These are phyloP conservation scores for Diphasiastrum complanatum DNA, from an alignment of 83 land plant species.

Conservation along the genomic window DNA sequence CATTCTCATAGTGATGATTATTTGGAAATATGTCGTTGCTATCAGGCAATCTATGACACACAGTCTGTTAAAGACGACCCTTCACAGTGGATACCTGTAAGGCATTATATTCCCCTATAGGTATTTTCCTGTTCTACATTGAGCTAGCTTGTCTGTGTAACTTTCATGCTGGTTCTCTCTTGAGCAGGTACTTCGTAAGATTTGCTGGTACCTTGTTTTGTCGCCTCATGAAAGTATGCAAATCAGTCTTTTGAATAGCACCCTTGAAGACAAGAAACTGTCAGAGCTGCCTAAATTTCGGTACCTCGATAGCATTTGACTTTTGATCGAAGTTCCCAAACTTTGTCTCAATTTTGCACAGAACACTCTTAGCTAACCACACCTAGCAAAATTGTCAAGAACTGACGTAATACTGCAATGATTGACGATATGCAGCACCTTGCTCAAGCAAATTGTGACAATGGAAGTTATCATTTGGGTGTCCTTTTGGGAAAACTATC, in stretches of 20 bases:
- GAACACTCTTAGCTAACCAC: neutral
- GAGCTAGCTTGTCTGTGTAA: neutral
- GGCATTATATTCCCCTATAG: neutral
- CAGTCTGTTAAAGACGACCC: slow-evolving; percentile 68
- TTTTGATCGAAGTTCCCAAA: neutral
- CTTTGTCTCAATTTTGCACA: too few species aligned
- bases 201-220: slow-evolving; percentile 93
- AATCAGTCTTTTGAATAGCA: slow-evolving; percentile 79
- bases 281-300: slow-evolving; percentile 81
- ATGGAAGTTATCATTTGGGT: slow-evolving; percentile 98
- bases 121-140: neutral
- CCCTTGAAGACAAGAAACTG: slow-evolving; percentile 91
- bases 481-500: slow-evolving; percentile 63
- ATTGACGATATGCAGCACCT: slow-evolving; percentile 28
- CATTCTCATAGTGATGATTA: slow-evolving; percentile 78
- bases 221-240: slow-evolving; percentile 95
- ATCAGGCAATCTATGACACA: slow-evolving; percentile 91
- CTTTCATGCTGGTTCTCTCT: neutral
- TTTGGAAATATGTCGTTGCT: slow-evolving; percentile 91
- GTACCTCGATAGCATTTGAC: slow-evolving; percentile 21
- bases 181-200: slow-evolving; percentile 77
- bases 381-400: neutral
- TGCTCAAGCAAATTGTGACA: slow-evolving; percentile 78
- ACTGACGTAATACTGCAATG: too few species aligned
- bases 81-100: slow-evolving; percentile 83